Evolutionary conservation across 768 basidiomycete species (phyloP), one percentile per base, ranked within the genome.

Genomic region (Tylopilus rubrobrunneus): DNA sequence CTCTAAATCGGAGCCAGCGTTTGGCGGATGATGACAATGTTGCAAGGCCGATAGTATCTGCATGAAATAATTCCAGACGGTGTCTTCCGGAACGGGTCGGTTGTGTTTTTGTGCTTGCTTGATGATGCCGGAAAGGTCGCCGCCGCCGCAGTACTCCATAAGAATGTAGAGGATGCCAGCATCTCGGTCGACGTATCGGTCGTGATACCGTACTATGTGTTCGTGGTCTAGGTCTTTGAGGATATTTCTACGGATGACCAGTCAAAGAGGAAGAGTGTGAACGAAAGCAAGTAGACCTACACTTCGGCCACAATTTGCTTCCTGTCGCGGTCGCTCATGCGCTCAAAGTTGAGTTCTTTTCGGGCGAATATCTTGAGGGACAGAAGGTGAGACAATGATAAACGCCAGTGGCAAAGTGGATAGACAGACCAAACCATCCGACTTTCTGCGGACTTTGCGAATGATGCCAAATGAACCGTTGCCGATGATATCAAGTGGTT

Each of bases 391-490:
- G 52, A 39, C 27, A 43, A 36, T 14, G 27, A n/a, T 45, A 36
- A 33, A 33, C 7, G 14, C 19, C 17, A 27, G 59, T 57, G 55
- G 59, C 56, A 60, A 33, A 10, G 5, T 11, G 21, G 37, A 17
- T 48, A 28, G 19, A 81, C 88, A 59, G 60, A 94, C 92, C 69
- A 82, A 63, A 33, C 91, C 90, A 70, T 97, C 94, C 14, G 80
- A 72, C 69, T 90, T 91, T 62, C 93, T 76, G 57, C 84, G 78
- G 12, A 98, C 95, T 75, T 98, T 98, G 55, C 93, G 85, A 59
- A 99, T 99, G 56, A 98, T 91, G 2, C 97, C 97, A 75, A 99
- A 99, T 5, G 90, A 91, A 27, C 97, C 97, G 63, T 95, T 98
- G 5, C 97, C 97, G 45, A 99, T 96, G 53, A 97, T 79, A 59